A percentile compares a stretch with the other conserved stretches of the same genome.
phyloP scores from a whole-genome alignment of 352 stramenopile genomes.

The Pythium phragmitis region DNA sequence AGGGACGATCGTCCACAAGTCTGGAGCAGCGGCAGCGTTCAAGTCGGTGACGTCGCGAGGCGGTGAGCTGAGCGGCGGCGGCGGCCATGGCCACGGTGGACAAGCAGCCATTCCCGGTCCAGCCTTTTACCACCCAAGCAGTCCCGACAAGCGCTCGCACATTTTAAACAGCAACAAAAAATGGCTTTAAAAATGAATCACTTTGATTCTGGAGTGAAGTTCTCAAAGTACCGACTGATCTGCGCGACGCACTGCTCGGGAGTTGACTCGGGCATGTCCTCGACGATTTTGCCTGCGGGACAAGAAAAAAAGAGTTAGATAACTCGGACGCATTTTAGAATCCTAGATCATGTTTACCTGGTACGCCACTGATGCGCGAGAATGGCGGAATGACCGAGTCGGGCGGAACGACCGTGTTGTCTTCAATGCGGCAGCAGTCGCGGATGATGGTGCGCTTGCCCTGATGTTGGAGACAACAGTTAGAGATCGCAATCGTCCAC shows the following conservation, averaged over 20 bases:
- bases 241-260: constrained; percentile 67
- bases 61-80: constrained; percentile 14
- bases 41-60: constrained; percentile 40
- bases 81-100: constrained; percentile 18
- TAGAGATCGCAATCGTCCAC: too few relatives aligned
- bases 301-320: too few relatives aligned
- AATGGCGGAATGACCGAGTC: constrained; percentile 80
- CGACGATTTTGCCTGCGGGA: constrained; percentile 60
- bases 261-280: constrained; percentile 83
- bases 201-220: constrained; percentile 57
- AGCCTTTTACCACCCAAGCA: constrained; percentile 64
- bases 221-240: constrained; percentile 84
- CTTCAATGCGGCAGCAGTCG: constrained; percentile 83
- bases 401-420: constrained; percentile 75
- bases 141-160: constrained; percentile 57
- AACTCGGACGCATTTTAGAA: too few relatives aligned
- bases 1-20: constrained; percentile 17
- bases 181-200: constrained; percentile 48
- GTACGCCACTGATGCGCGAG: constrained; percentile 67
- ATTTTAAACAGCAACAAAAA: constrained; percentile 81
- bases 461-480: constrained; percentile 23
- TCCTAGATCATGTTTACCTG: too few relatives aligned
- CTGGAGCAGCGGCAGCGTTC: constrained; percentile 27
- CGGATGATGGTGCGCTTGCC: constrained; percentile 82
- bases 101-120: constrained; percentile 53